Evolutionary conservation across 2,329 filamentous ascomycete genomes (phyloP).

Genomic region (Fusarium camptoceras): DNA sequence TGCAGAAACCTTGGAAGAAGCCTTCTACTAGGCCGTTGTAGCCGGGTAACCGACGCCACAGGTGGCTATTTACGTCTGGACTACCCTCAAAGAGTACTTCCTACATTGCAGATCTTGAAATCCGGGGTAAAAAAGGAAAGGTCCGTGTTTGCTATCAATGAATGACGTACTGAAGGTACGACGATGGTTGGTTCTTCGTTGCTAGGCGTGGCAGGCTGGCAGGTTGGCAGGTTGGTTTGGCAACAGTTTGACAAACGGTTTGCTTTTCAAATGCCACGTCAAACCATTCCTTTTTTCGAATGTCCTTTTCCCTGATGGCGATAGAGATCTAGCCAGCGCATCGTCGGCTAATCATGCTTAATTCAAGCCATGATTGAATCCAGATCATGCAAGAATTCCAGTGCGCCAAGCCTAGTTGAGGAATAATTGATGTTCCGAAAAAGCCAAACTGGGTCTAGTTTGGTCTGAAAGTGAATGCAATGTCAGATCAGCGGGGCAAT

Average conservation of each 20-base stretch:
- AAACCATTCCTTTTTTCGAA: not conserved
- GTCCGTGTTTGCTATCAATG: not conserved
- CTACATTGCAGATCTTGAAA: not conserved
- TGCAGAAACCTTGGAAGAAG: not conserved
- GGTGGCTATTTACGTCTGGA: not conserved
- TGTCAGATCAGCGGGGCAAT: constrained; percentile 8
- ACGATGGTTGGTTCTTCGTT: constrained; percentile 9
- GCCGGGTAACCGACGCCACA: constrained; percentile 12
- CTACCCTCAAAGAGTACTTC: not conserved
- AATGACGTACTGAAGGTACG: not conserved
- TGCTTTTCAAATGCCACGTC: not conserved
- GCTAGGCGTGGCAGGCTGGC: not conserved
- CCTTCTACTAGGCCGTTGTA: constrained; percentile 9
- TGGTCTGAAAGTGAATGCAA: not conserved
- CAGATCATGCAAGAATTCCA: not conserved
- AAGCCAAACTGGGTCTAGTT: not conserved
- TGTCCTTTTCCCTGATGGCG: not conserved
- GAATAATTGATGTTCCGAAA: not conserved
- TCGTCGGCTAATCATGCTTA: not conserved
- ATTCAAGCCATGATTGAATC: not conserved
- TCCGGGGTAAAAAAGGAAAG: constrained; percentile 4
- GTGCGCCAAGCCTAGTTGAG: not conserved
- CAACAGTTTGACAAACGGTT: not conserved
- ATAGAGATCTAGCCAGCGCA: not conserved
- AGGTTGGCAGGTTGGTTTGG: not conserved